Conservation (phyloP, 306 rosid genomes). For the Glycine tomentella region DNA sequence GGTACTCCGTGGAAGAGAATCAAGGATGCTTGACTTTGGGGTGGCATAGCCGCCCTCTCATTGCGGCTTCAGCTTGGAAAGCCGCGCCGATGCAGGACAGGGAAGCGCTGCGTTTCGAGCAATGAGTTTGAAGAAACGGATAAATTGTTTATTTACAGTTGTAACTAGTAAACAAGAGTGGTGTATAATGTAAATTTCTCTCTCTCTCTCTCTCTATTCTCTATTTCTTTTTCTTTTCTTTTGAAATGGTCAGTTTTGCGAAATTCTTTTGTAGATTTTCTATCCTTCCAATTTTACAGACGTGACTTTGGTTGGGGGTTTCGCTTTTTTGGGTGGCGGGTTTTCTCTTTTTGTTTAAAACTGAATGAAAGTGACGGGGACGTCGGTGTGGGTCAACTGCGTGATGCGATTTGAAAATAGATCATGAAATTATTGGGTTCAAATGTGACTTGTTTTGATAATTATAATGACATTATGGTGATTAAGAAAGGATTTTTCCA, state of each 20-base stretch:
- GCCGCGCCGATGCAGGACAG: constrained; percentile 30
- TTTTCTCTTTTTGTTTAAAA: not conserved
- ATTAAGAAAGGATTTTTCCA: not conserved
- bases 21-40: constrained; percentile 87
- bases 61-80: constrained; percentile 17
- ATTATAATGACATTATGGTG: too few relatives aligned
- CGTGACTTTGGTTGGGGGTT: constrained; percentile 4
- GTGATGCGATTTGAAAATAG: not conserved
- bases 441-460: not conserved
- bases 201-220: not conserved
- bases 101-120: constrained; percentile 39
- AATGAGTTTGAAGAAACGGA: not conserved
- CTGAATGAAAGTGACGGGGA: not conserved
- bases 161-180: not conserved
- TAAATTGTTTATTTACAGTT: not conserved
- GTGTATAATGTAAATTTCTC: constrained; percentile 36
- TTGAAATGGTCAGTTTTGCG: not conserved
- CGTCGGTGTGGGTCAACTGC: not conserved
- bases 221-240: not conserved
- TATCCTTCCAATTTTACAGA: not conserved
- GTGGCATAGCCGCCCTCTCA: constrained; percentile 74
- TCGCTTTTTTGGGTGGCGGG: not conserved
- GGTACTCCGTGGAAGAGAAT: constrained; percentile 60
- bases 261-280: not conserved
- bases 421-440: not conserved